Base-by-base conservation (phyloP, 495 filamentous ascomycete species). In the Aspergillus homomorphus region DNA sequence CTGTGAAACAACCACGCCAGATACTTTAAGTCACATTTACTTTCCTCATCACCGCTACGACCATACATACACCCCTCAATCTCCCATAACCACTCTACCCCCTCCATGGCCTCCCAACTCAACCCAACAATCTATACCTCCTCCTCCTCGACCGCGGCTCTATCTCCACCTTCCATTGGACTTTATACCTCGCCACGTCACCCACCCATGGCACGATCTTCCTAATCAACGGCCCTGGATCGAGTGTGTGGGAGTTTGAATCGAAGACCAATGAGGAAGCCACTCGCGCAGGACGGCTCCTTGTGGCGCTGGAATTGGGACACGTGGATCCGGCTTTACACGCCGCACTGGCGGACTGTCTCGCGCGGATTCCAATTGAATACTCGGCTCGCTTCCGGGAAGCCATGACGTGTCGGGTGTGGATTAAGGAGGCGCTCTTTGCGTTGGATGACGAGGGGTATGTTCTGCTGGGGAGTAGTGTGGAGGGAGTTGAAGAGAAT, bases 361-460 rank as follows among this genome's bases (percentile, higher is more conserved):
- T 71, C 18, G 53, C 56, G 4, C 42, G 55, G 19, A 38, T 69
- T 6, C 62, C 69, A 6, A 30, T 65, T 6, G 42, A 46, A 24
- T 60, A 60, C 52, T 69, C 69, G 53, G 54, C 41, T 12, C 64
- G 64, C 15, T 69, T 64, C 21, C 50, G 55, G 0, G 66, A 67
- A 43, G 19, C 50, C 0, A 44, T 71, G 3, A 67, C 38, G 16
- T 66, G 64, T 49, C 62, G 62, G 3, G 58, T 67, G 3, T 71
- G 69, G 69, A 19, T 67, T 1, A 67, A 66, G 45, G 66, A 67
- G 64, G 69, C 62, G 7, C 54, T 69, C 14, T 65, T 59, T 52
- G 62, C 58, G 14, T 30, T 71, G 20, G 67, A 69, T 53, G 64
- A 68, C 21, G 64, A 69, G 45, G 66, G 66, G 1, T 71, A 65